These are phyloP conservation scores for Breynia disticha DNA, from an alignment of 441 rosid species.

Conservation along the genomic window DNA sequence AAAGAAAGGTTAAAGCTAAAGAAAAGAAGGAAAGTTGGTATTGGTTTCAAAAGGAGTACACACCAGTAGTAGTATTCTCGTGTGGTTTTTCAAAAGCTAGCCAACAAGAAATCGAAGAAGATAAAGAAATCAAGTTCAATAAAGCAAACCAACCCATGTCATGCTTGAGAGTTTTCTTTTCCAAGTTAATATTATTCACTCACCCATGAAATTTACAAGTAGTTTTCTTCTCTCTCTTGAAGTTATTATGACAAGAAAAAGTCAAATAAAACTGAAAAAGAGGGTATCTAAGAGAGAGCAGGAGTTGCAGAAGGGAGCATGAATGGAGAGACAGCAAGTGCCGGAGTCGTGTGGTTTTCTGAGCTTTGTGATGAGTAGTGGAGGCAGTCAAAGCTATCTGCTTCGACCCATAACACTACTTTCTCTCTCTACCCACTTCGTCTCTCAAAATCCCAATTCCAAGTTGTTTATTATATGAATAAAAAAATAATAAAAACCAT, in stretches of 20 bases:
- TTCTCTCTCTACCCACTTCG: not conserved
- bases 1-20: constrained; percentile 4
- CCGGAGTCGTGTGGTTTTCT: not conserved
- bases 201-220: constrained; percentile 6
- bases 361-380: not conserved
- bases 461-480: too few relatives aligned
- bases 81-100: constrained; percentile 21
- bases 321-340: not conserved
- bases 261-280: constrained; percentile 5
- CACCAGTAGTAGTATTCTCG: constrained; percentile 15
- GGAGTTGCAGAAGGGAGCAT: constrained; percentile 16
- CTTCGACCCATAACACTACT: not conserved
- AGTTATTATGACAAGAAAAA: constrained; percentile 11
- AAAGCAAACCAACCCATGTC: constrained; percentile 14
- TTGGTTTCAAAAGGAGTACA: constrained; percentile 12
- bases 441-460: not conserved
- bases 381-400: not conserved
- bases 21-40: constrained; percentile 9
- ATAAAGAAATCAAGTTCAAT: constrained; percentile 17
- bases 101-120: not conserved
- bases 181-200: not conserved
- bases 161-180: not conserved
- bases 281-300: not conserved
- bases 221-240: constrained; percentile 7
- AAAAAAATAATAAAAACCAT: too few relatives aligned